phyloP scores from a whole-genome alignment of 768 basidiomycete genomes.

The Leccinum rimulosum region DNA sequence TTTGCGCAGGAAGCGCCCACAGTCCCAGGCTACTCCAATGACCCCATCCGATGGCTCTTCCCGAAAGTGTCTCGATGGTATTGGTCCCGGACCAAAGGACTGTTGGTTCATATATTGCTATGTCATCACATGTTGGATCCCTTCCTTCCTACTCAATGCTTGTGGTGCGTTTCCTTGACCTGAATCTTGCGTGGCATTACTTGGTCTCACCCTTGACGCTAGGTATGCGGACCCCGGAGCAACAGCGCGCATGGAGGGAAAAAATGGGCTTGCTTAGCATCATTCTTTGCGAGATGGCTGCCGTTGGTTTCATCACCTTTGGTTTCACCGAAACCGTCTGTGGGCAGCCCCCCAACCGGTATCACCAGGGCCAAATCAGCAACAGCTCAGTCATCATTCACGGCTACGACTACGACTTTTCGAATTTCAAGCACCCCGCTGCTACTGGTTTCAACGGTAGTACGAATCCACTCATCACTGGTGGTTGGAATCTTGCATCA shows the following conservation, averaged over 20 bases:
- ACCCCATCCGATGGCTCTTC: slow-evolving; percentile 37
- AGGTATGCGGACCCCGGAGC: slow-evolving; percentile 90
- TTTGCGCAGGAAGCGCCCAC: slow-evolving; percentile 64
- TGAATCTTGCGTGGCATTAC: not conserved
- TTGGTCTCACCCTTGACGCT: slow-evolving; percentile 11
- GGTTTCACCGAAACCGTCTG: slow-evolving; percentile 96
- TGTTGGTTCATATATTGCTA: slow-evolving; percentile 96
- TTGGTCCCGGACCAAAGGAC: slow-evolving; percentile 85
- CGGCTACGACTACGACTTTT: slow-evolving; percentile 91
- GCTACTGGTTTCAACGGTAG: slow-evolving; percentile 70
- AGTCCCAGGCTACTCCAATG: slow-evolving; percentile 40
- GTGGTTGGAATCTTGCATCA: slow-evolving; percentile 73
- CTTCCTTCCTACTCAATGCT: slow-evolving; percentile 66
- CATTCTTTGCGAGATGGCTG: slow-evolving; percentile 82
- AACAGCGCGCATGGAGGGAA: slow-evolving; percentile 96
- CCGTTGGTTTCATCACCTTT: slow-evolving; percentile 96
- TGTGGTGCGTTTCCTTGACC: slow-evolving; percentile 62
- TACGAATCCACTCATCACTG: slow-evolving; percentile 80
- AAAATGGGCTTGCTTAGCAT: slow-evolving; percentile 91
- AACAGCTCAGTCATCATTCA: slow-evolving; percentile 88
- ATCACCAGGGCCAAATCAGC: slow-evolving; percentile 73
- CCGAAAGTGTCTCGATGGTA: slow-evolving; percentile 62
- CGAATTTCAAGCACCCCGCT: slow-evolving; percentile 79
- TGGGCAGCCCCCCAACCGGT: slow-evolving; percentile 81
- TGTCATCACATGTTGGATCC: slow-evolving; percentile 80